Evolutionary conservation across 1,139 yeast genomes (phyloP).

Genomic region (Nakaseomyces kungkrabaensis): DNA sequence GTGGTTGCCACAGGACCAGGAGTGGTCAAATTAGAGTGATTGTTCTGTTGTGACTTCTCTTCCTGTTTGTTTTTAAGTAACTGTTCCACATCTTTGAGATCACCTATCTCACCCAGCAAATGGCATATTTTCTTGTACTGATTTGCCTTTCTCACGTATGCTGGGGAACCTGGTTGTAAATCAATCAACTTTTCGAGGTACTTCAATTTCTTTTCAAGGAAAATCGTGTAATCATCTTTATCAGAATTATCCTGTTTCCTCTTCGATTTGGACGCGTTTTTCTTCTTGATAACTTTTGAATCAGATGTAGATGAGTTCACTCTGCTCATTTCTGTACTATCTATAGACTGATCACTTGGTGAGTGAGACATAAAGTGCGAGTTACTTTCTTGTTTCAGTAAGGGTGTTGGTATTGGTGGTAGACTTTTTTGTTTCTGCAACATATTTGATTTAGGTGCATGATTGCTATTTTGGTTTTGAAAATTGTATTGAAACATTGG

Average conservation of each 20-base stretch:
- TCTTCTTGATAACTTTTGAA: not conserved
- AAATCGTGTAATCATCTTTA: slow-evolving; percentile 43
- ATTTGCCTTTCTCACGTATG: slow-evolving; percentile 25
- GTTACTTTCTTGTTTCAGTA: not conserved
- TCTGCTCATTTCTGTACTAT: not conserved
- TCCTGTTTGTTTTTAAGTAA: slow-evolving; percentile 2
- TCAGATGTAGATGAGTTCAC: not conserved
- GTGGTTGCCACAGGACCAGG: not conserved
- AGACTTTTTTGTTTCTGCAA: not conserved
- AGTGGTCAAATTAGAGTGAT: not conserved
- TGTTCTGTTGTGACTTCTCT: not conserved
- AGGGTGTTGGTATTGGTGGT: not conserved
- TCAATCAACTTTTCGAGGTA: slow-evolving; percentile 38
- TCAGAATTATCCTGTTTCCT: not conserved
- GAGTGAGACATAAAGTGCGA: not conserved
- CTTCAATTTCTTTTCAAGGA: slow-evolving; percentile 42
- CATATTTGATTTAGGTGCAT: not conserved
- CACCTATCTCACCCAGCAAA: slow-evolving; percentile 19
- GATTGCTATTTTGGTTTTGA: not conserved
- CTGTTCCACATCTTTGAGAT: slow-evolving; percentile 10
- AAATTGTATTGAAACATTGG: not conserved
- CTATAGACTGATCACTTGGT: not conserved
- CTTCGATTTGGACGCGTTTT: not conserved
- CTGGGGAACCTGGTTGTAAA: slow-evolving; percentile 23
- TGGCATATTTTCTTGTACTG: slow-evolving; percentile 38